Evolutionary conservation across 441 rosid species (phyloP), one percentile per base, ranked within the genome.

Genomic region (Gossypium aridum): DNA sequence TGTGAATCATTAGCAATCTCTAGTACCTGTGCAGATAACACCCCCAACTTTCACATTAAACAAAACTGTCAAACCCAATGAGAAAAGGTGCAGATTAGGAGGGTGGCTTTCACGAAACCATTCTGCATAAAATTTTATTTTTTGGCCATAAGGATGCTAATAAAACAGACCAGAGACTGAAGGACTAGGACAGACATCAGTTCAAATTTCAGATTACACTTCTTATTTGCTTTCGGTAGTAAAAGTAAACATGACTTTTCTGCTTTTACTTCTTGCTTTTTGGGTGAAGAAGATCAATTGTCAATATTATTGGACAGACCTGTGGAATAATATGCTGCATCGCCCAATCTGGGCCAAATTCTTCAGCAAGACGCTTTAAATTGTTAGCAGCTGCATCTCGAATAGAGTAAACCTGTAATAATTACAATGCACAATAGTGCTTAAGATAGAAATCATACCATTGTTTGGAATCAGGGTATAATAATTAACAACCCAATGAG

Each of bases 301-400:
- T 31, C 45, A 71, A 54, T 25, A 68, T 70, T 56, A 62, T 28
- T 13, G 70, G 39, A 72, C 74, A 78, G 74, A 77, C 84, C 87
- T 84, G 90, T 4, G 88, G 89, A 78, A 90, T 79, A 61, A 86
- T 82, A 78, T 85, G 87, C 76, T 87, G 94, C 98, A 94, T 92
- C 63, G 98, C 95, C 98, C 98, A 94, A 10, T 92, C 96, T 54
- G 95, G 94, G 70, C 98, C 96, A 57, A 94, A 94, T 85, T 94
- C 98, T 83, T 94, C 97, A 1, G 97, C 97, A 22, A 94, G 97
- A 20, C 97, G 92, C 86, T 94, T 94, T 75, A 94, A 77, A 79
- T 94, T 94, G 80, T 90, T 94, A 61, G 97, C 97, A 70, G 97
- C 98, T 26, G 98, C 97, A 78, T 92, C 98, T 54, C 98, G 96